Evolutionary conservation across 1,284 basidiomycete species (phyloP).

Genomic region (Leccinum subfulvum): DNA sequence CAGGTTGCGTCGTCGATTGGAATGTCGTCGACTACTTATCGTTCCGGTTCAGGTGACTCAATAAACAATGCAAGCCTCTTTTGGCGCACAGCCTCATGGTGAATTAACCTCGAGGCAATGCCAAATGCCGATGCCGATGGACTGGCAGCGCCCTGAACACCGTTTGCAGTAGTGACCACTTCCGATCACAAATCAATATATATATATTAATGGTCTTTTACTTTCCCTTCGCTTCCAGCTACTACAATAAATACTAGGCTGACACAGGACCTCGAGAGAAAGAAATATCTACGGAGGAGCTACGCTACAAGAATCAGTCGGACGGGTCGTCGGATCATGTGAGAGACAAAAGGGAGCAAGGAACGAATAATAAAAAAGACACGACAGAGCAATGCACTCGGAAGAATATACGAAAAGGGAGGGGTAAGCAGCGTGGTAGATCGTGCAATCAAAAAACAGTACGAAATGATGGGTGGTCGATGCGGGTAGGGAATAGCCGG

Average conservation of each 20-base stretch:
- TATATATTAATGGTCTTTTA: constrained; percentile 20
- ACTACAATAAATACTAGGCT: constrained; percentile 25
- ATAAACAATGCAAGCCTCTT: neutral
- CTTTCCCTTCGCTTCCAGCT: constrained; percentile 16
- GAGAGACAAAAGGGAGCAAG: constrained; percentile 1
- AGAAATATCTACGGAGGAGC: constrained; percentile 30
- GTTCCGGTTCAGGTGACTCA: neutral
- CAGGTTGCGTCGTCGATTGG: neutral
- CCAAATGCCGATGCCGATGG: neutral
- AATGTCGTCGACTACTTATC: neutral
- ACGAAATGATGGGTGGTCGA: constrained; percentile 18
- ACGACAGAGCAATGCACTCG: constrained; percentile 2
- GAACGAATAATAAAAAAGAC: constrained; percentile 29
- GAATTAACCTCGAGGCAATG: constrained; percentile 14
- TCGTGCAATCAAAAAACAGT: constrained; percentile 34
- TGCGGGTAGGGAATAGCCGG: constrained; percentile 10
- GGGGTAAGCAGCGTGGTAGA: constrained; percentile 13
- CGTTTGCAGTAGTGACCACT: neutral
- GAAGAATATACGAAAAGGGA: constrained; percentile 15
- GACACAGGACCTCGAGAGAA: constrained; percentile 22
- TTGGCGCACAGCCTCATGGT: neutral
- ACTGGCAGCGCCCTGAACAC: neutral
- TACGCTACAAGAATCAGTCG: constrained; percentile 32
- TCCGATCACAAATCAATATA: neutral
- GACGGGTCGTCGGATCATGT: constrained; percentile 4